Conservation (phyloP, 345 rosid species). For the Erucastrum elatum region DNA sequence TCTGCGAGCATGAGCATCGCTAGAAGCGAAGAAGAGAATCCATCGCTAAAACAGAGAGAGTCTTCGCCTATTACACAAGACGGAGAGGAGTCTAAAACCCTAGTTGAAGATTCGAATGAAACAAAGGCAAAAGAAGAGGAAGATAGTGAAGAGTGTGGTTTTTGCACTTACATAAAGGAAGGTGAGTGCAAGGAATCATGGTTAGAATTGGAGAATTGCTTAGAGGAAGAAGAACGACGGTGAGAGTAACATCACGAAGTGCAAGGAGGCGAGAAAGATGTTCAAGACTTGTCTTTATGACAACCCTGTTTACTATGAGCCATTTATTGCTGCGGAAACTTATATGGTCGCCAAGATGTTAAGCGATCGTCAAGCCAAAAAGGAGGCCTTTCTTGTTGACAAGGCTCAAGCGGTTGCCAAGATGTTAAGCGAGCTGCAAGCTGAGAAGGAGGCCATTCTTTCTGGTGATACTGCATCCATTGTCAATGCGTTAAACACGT, state of each 20-base stretch:
- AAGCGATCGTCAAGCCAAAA: not conserved
- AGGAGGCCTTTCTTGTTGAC: not conserved
- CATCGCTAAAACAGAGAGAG: not conserved
- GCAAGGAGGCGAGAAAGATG: not conserved
- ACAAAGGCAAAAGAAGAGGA: not conserved
- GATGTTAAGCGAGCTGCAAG: not conserved
- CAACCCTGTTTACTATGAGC: not conserved
- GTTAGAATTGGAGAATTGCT: not conserved
- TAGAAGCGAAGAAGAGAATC: too few relatives aligned
- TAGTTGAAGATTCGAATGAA: not conserved
- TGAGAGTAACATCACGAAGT: not conserved
- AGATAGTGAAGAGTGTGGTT: not conserved
- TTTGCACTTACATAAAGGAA: not conserved
- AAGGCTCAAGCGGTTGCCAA: not conserved
- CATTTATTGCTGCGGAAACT: not conserved
- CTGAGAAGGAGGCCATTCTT: not conserved
- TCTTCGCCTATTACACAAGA: not conserved
- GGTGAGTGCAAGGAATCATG: constrained; percentile 1
- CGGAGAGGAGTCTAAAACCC: not conserved
- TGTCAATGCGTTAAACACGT: not conserved
- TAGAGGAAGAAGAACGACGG: not conserved
- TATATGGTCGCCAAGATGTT: not conserved
- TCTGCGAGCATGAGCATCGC: too few relatives aligned
- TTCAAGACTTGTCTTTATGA: not conserved
- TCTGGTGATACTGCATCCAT: not conserved